Percentiles rank a stretch among this genome's conserved stretches.
phyloP scores from a whole-genome alignment of 2,329 filamentous ascomycete genomes.

The Fusarium sp. region DNA sequence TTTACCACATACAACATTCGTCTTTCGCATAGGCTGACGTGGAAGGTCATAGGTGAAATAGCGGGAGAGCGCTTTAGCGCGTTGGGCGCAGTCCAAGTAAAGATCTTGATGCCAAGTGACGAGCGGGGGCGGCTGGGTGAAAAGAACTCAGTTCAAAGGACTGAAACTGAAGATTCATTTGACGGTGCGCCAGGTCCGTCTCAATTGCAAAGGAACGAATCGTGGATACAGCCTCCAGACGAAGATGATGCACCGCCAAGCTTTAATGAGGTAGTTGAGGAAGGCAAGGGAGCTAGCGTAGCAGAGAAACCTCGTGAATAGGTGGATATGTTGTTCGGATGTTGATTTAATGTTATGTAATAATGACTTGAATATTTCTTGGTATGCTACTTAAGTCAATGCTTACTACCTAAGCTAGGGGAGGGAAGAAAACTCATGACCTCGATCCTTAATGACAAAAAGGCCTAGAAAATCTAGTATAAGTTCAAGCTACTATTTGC shows the following conservation, averaged over 20 bases:
- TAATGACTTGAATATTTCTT: background rate
- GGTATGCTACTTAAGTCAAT: background rate
- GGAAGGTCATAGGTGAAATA: conserved; percentile 15
- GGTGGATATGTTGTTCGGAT: rapidly evolving
- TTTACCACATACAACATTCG: conserved; percentile 45
- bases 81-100: background rate
- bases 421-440: too few species aligned
- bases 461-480: too few species aligned
- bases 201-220: background rate
- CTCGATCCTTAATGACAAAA: too few species aligned
- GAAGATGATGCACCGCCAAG: conserved; percentile 3
- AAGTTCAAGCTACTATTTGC: too few species aligned
- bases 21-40: conserved; percentile 35
- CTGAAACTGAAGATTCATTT: background rate
- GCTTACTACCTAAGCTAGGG: background rate
- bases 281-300: background rate
- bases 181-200: background rate
- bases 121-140: background rate
- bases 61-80: background rate
- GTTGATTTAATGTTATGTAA: background rate
- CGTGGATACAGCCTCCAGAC: conserved; percentile 10
- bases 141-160: too few species aligned
- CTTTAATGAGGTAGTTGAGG: background rate
- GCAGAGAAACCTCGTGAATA: background rate
- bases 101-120: conserved; percentile 11